These are phyloP conservation scores for Anthracocystis walkeri DNA, from an alignment of 1,284 basidiomycete species.

Conservation along the genomic window DNA sequence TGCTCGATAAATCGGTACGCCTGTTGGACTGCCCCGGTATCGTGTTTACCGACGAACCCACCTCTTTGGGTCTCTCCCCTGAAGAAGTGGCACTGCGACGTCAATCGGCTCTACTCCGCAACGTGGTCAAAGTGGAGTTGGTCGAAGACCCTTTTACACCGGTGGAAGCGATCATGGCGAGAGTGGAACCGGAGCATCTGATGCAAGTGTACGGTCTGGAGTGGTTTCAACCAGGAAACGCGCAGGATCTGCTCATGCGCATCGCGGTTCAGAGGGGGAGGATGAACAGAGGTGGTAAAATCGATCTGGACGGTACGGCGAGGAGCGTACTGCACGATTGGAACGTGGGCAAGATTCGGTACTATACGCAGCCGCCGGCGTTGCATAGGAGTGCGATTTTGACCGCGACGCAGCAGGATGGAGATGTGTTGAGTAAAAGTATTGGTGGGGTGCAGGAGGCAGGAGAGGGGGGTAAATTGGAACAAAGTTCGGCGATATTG, in stretches of 20 bases:
- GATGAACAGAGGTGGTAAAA: conserved; percentile 78
- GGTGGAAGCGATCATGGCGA: conserved; percentile 63
- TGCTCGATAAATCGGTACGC: conserved; percentile 89
- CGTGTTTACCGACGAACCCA: conserved; percentile 72
- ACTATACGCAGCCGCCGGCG: conserved; percentile 81
- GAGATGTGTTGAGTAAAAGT: conserved; percentile 12
- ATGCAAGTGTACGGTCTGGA: conserved; percentile 58
- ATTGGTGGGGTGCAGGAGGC: not conserved
- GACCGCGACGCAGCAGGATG: not conserved
- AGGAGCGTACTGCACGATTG: conserved; percentile 90
- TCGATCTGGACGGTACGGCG: conserved; percentile 85
- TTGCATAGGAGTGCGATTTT: conserved; percentile 45
- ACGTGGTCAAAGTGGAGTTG: conserved; percentile 91
- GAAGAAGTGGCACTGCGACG: conserved; percentile 38
- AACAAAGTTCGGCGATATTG: conserved; percentile 44
- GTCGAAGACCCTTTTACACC: conserved; percentile 87
- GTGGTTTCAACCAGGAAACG: conserved; percentile 71
- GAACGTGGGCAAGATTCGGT: conserved; percentile 96
- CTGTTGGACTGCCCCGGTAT: conserved; percentile 97
- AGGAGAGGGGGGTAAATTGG: conserved; percentile 17
- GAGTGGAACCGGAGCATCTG: conserved; percentile 55
- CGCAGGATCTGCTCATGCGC: conserved; percentile 90
- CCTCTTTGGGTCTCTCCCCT: conserved; percentile 74
- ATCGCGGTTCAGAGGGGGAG: conserved; percentile 83
- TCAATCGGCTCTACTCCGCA: conserved; percentile 74